Percentiles rank a stretch among this genome's conserved stretches.
These are phyloP conservation scores for Arthrinium phaeospermum DNA, from an alignment of 2,329 filamentous ascomycete genomes.

Conservation along the genomic window DNA sequence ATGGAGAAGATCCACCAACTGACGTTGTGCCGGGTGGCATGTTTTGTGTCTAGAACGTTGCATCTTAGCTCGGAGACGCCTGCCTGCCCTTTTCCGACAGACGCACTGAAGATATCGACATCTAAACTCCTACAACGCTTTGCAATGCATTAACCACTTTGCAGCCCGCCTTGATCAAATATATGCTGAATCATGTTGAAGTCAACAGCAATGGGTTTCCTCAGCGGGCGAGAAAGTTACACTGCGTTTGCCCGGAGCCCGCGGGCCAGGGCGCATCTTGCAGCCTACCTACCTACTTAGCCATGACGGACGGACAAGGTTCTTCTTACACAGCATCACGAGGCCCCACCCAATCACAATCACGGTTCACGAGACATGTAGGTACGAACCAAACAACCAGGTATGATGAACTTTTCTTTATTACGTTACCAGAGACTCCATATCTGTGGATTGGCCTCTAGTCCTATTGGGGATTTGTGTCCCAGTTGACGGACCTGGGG, in stretches of 20 bases:
- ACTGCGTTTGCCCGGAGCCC: not conserved
- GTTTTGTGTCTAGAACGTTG: slow-evolving; percentile 1
- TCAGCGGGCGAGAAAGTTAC: not conserved
- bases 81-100: not conserved
- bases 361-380: not conserved
- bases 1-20: slow-evolving; percentile 16
- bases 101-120: not conserved
- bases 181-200: not conserved
- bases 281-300: not conserved
- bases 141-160: not conserved
- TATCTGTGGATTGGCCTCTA: slow-evolving; percentile 38
- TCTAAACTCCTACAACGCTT: not conserved
- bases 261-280: not conserved
- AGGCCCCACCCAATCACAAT: not conserved
- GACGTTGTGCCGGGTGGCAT: not conserved
- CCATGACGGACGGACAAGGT: not conserved
- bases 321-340: not conserved
- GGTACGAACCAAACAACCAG: not conserved
- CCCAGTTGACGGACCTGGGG: slow-evolving; percentile 39
- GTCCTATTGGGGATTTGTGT: slow-evolving; percentile 32
- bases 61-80: not conserved
- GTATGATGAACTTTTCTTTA: slow-evolving; percentile 37
- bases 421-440: slow-evolving; percentile 38
- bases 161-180: not conserved
- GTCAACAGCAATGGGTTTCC: not conserved